phyloP scores from a whole-genome alignment of 352 stramenopile genomes.

The Phytophthora capsici region DNA sequence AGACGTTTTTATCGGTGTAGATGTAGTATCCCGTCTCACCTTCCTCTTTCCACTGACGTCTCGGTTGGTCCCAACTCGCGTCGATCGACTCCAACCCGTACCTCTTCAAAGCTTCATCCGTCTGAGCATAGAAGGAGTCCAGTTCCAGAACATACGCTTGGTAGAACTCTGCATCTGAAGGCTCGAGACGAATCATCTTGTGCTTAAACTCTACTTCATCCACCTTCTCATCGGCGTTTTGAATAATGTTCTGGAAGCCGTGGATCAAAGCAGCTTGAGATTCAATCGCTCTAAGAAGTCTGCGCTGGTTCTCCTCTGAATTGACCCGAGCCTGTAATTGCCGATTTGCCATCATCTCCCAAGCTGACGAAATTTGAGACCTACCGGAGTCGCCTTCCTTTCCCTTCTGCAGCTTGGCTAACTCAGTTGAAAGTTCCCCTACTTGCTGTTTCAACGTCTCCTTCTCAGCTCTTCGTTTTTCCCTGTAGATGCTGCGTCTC shows the following conservation, averaged over 20 bases:
- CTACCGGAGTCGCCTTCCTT: not conserved
- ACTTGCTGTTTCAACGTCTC: constrained; percentile 22
- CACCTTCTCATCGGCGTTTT: not conserved
- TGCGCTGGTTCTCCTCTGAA: constrained; percentile 16
- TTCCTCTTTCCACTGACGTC: constrained; percentile 18
- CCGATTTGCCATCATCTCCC: constrained; percentile 26
- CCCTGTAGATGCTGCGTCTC: constrained; percentile 20
- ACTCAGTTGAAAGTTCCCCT: constrained; percentile 17
- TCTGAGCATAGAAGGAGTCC: constrained; percentile 10
- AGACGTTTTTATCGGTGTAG: constrained; percentile 8
- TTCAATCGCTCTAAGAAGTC: constrained; percentile 10
- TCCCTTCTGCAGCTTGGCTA: not conserved
- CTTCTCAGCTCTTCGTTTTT: constrained; percentile 13
- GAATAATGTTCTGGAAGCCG: constrained; percentile 9
- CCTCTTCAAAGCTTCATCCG: constrained; percentile 9
- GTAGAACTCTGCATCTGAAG: constrained; percentile 20
- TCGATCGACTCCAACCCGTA: constrained; percentile 18
- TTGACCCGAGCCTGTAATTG: constrained; percentile 18
- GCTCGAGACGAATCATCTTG: constrained; percentile 23
- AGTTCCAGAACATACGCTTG: constrained; percentile 4
- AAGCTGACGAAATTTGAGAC: constrained; percentile 7
- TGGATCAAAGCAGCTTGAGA: constrained; percentile 13
- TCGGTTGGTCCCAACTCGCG: constrained; percentile 1
- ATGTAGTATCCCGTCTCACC: constrained; percentile 16
- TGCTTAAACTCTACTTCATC: constrained; percentile 5